Base-by-base conservation (phyloP, 2,329 filamentous ascomycete species). In the Tolypocladium sp. region DNA sequence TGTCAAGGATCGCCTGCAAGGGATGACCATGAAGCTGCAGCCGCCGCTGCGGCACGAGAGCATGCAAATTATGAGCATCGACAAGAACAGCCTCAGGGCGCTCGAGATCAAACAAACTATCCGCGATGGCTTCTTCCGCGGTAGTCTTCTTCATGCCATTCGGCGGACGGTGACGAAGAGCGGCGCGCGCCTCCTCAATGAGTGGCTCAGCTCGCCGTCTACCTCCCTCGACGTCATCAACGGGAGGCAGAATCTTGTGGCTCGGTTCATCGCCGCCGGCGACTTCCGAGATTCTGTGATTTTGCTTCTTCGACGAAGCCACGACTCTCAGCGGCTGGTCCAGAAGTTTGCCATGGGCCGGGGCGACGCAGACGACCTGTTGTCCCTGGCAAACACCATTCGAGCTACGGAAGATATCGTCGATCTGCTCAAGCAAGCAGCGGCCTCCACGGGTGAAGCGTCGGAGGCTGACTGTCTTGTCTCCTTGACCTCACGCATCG, bases 281-380 rank as follows among this genome's bases (percentile, higher is more conserved):
- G 76, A 85, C 46, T 78, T 97, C 7, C 84, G 89, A 49, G 89
- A 96, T 64, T 80, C 84, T 51, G 76, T 95, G 30, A 76, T 85
- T 1, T 71, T 83, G 20, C 77, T 95, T 3, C 79, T 99, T 2
- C 84, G 85, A 62, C 82, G 85, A 30, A 93, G 87, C 57, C 87
- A 91, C 66, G 94, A 99, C 74, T 91, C 91, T 2, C 88, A 95
- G 68, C 89, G 94, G 1, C 79, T 99, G 3, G 86, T 96, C 2
- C 94, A 97, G 68, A 97, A 94, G 70, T 97, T 99, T 71, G 90
- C 93, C 0, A 82, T 97, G 10, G 92, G 93, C 13, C 85, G 91
- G 63, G 94, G 93, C n/a, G 90, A 96, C 67, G 83, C 93, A 1
- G 93, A 97, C 69, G 94, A 97, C 71, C 81, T 99, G 42, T 78